Base-by-base conservation (phyloP, 2,329 filamentous ascomycete species). In the Lasiodiplodia theobromae region DNA sequence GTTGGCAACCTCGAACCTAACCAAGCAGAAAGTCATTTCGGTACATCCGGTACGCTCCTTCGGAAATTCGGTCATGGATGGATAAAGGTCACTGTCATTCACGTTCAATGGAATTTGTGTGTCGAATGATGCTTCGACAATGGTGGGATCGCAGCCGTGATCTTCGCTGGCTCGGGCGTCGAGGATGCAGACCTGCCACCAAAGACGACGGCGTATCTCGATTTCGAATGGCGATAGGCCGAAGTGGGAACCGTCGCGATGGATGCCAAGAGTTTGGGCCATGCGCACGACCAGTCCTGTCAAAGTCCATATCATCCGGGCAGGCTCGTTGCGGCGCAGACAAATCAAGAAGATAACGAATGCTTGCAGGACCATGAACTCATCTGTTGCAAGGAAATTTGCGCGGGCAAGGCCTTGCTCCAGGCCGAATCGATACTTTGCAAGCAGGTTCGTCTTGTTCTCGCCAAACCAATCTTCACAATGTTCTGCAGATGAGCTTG, bases 341-440 rank as follows among this genome's bases (percentile, higher is more conserved):
- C 86, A 81, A 53, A 89, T 86, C 28, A 91, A 76, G 73, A 90
- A 91, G 10, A 90, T 79, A 11, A 88, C 81, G 47, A 89, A 85
- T 0, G 89, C 87, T 76, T 91, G 89, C 18, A 91, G 78, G 11
- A 90, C 84, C 47, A 88, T 80, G 23, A 88, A 80, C 73, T 89
- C 89, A 68, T 89, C 86, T 8, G 87, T 89, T 68, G 85, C 87
- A 1, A 92, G 75, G 63, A 91, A 85, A 70, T 88, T 86, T 8
- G 89, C 88, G 62, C 86, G 83, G 3, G 89, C 86, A 54, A 91
- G 79, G 2, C 87, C 87, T 74, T 91, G 89, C 73, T 91, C 88
- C 2, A 88, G 78, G 2, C 84, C 88, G 73, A 89, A 89, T 10
- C 88, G 86, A 74, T 90, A 91, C 60, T 84, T 84, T 56, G 79